A percentile compares a stretch with the other conserved stretches of the same genome.
Evolutionary conservation across 1,284 basidiomycete genomes (phyloP).

Genomic region (Cutaneotrichosporon mucoides): DNA sequence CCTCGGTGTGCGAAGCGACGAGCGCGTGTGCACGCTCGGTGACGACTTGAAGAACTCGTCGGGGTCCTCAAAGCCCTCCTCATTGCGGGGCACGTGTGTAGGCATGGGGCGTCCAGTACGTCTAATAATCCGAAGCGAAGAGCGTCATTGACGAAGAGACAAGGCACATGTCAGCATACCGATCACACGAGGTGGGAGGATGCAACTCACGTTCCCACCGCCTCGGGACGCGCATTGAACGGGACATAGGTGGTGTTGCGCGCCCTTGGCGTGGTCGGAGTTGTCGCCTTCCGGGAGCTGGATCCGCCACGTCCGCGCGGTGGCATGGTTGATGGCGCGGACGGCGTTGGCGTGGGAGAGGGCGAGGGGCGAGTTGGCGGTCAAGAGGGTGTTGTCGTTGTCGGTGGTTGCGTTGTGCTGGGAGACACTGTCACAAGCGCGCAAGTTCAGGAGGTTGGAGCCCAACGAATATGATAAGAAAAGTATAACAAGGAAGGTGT

Average conservation of each 20-base stretch:
- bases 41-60: conserved; percentile 61
- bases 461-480: too few relatives aligned
- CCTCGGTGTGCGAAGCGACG: neutral
- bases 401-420: too few relatives aligned
- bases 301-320: neutral
- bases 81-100: conserved; percentile 60
- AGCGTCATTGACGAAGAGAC: too few relatives aligned
- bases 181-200: neutral
- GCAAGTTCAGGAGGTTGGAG: too few relatives aligned
- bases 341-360: too few relatives aligned
- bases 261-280: conserved; percentile 7
- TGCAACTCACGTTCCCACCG: conserved; percentile 44
- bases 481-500: too few relatives aligned
- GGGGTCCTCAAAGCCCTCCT: conserved; percentile 80
- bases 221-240: conserved; percentile 42
- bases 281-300: neutral
- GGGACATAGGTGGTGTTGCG: conserved; percentile 25
- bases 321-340: conserved; percentile 8
- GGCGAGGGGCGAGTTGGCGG: too few relatives aligned
- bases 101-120: conserved; percentile 43
- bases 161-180: neutral
- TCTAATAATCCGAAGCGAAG: conserved; percentile 19
- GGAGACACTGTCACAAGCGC: too few relatives aligned
- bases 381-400: too few relatives aligned
- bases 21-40: neutral